Evolutionary conservation across 2,329 filamentous ascomycete genomes (phyloP), one percentile per base, ranked within the genome.

Genomic region (Zelopaecilomyces penicillatus): DNA sequence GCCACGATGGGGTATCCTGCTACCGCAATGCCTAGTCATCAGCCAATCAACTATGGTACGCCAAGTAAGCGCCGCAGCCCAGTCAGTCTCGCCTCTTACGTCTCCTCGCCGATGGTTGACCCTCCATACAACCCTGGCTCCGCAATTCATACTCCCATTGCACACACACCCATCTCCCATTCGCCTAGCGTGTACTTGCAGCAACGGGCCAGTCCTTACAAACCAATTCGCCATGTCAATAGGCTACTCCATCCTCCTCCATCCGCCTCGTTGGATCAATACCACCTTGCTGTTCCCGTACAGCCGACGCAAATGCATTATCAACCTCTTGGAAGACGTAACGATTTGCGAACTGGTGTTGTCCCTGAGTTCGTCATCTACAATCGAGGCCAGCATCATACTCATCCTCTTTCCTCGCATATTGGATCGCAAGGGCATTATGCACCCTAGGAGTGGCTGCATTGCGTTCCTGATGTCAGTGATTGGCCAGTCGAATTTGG

Each of bases 171-270:
- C 5, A 78, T 80, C 37, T 83, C 86, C 30, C 77, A 93, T 51
- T 97, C 93, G 30, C 91, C 91, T 1, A 90, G 86, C 8, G 80
- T 87, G 57, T 94, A 94, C 65, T 73, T 96, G 33, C 85, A 87
- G 57, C 87, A 95, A 61, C 80, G 93, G 45, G 83, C 86, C 51
- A 97, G 91, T 44, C 93, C 93, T 3, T 97, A 97, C 65, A 86
- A 88, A 51, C 91, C 91, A 1, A 84, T 96, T 34, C 85, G 90
- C 43, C 79, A 87, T 49, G 87, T 96, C 47, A 89, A 93, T 54
- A 95, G 88, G 1, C 76, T 97, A n/a, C 73, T 96, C 30, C 88
- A 93, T 47, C 90, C 90, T 30, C 87, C 89, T 5, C 86, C 89
- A 0, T 85, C 87, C 27, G 75, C 81, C 6, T 87, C 87, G 6